Base-by-base conservation (phyloP, 305 asterid genomes). In the Fraxinus latifolia region DNA sequence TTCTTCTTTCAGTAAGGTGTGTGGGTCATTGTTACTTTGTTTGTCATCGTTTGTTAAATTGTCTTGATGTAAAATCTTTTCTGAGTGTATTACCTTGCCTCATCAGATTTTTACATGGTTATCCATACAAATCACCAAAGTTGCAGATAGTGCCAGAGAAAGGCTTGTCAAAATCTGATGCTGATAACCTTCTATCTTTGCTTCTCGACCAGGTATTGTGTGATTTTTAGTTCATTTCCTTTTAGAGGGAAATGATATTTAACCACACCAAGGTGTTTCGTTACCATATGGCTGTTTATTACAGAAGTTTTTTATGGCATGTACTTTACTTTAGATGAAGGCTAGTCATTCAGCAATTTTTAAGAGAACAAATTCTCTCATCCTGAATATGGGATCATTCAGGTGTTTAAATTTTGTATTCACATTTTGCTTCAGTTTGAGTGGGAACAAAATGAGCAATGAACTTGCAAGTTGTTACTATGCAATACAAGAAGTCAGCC, bases 51-150 rank as follows among this genome's bases (percentile, higher is more conserved):
- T 58, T 44, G 17, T 62, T 79, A 58, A 68, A 58, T 81, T 74
- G 60, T 60, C 67, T 67, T 55, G 68, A 78, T 82, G 37, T 77
- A 15, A 74, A 44, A 77, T 31, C 21, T 77, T 36, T 72, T 31
- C 74, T 76, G 76, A 85, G 53, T 73, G 58, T 68, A 79, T 84
- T 71, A 82, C 87, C 71, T 84, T 81, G 70, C 55, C 50, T 81
- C 77, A 67, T 82, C 89, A 95, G 99, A 91, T 96, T 83, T 77
- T 81, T 91, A 81, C 96, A 93, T 79, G 99, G 99, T 31, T 96
- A 96, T 87, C 99, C 99, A 27, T 88, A 88, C 89, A 96, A 93
- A 87, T 90, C 93, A 87, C 99, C 99, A 21, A 96, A 92, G 89
- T 88, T 96, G 89, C 92, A 87, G 85, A 87, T 96, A 87, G 76